Evolutionary conservation across 1,139 yeast species (phyloP).

Genomic region (Kazachstania sp.): DNA sequence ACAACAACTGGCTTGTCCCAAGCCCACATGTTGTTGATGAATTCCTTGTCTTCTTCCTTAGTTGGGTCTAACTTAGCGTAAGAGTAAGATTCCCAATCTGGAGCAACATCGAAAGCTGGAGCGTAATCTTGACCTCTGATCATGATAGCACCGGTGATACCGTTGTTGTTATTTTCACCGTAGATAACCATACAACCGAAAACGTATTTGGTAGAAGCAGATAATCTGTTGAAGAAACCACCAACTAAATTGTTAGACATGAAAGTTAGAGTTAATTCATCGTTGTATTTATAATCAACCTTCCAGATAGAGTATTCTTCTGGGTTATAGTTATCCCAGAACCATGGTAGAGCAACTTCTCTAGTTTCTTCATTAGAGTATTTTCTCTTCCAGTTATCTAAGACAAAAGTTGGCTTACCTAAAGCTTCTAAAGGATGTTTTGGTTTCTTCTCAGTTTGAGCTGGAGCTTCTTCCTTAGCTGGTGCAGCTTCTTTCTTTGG

Average conservation of each 20-base stretch:
- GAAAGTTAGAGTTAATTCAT: conserved; percentile 91
- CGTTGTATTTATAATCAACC: conserved; percentile 96
- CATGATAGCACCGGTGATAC: conserved; percentile 90
- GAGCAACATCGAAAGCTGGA: conserved; percentile 97
- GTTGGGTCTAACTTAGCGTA: conserved; percentile 62
- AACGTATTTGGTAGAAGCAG: conserved; percentile 86
- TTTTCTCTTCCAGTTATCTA: conserved; percentile 94
- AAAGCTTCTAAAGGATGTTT: conserved; percentile 88
- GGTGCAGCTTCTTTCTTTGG: conserved; percentile 20
- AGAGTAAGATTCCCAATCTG: conserved; percentile 91
- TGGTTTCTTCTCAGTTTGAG: conserved; percentile 48
- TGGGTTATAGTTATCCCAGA: conserved; percentile 93
- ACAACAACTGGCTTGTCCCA: conserved; percentile 72
- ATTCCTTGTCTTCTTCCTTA: conserved; percentile 58
- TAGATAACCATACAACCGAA: conserved; percentile 91
- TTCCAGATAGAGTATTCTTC: conserved; percentile 93
- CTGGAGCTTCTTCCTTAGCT: conserved; percentile 32
- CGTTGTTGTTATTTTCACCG: conserved; percentile 98
- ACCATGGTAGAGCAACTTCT: conserved; percentile 91
- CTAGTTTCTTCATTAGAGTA: conserved; percentile 98
- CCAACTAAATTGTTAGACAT: conserved; percentile 98
- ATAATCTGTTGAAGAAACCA: conserved; percentile 95
- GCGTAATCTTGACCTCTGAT: conserved; percentile 87
- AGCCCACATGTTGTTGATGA: conserved; percentile 70
- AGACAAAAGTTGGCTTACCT: conserved; percentile 59